Evolutionary conservation across 345 rosid species (phyloP).

Genomic region (Turnera subulata): DNA sequence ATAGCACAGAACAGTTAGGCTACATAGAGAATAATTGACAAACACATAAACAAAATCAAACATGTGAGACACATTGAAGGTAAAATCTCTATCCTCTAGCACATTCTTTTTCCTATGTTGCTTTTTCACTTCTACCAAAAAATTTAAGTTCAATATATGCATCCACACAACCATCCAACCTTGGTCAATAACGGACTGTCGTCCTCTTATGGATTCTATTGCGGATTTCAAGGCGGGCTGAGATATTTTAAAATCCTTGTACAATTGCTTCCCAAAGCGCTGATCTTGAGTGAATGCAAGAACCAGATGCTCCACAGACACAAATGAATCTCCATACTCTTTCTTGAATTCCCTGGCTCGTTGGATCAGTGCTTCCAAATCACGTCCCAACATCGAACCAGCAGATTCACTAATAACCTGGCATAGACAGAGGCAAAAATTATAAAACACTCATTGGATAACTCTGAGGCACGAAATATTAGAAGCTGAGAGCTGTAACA

Average conservation of each 20-base stretch:
- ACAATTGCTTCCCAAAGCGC: constrained; percentile 89
- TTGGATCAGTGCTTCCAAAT: constrained; percentile 75
- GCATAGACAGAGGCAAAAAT: constrained; percentile 7
- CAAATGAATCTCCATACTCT: constrained; percentile 83
- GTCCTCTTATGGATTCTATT: constrained; percentile 86
- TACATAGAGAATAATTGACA: too few species aligned
- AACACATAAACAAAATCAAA: background rate
- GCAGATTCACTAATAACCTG: constrained; percentile 88
- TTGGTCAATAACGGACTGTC: constrained; percentile 95
- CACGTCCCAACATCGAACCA: constrained; percentile 96
- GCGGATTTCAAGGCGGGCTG: constrained; percentile 66
- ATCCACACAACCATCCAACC: constrained; percentile 54
- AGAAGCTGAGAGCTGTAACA: background rate
- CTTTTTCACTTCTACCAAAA: too few species aligned
- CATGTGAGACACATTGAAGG: too few species aligned
- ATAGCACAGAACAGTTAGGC: too few species aligned
- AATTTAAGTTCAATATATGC: too few species aligned
- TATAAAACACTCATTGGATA: constrained; percentile 1
- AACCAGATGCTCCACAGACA: constrained; percentile 96
- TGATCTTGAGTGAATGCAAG: constrained; percentile 74
- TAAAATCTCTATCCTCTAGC: too few species aligned
- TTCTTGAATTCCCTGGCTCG: constrained; percentile 85
- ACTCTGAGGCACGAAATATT: background rate
- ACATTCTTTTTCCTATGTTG: too few species aligned
- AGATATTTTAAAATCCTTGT: constrained; percentile 75